Base-by-base conservation (phyloP, 768 basidiomycete species). In the Mycena capillaripes region DNA sequence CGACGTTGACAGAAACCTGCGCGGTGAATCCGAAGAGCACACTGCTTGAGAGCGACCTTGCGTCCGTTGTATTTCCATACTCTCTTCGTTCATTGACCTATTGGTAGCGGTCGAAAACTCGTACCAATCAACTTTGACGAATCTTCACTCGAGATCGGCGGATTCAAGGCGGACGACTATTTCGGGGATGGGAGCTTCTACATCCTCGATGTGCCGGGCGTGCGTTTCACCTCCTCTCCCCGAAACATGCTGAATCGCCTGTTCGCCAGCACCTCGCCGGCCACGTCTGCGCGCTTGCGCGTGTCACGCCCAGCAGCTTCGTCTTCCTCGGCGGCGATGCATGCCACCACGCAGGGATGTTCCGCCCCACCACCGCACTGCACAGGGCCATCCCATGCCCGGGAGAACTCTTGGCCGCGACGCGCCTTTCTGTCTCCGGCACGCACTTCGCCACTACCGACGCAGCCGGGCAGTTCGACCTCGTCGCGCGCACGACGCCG, bases 181-280 rank as follows among this genome's bases (percentile, higher is more conserved):
- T 78, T 78, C 55, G 76, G 75, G 4, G 78, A 78, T 40, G 78
- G 76, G 1, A 78, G 78, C 42, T 69, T 78, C 50, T 78, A 78
- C 52, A 32, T 78, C 11, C 66, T 78, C 23, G 69, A 76, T 30
- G 67, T 62, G 0, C 76, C 76, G 4, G 78, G 78, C 9, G 77
- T 78, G 40, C 21, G 60, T 50, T 40, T 17, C 36, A 19, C 21
- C 10, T 12, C 32, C 32, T 0, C 36, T 8, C n/a, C 23, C 19
- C 57, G 16, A 50, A 7, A 23, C 29, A 30, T 5, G 4, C 46
- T 23, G 19, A 32, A 56, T 6, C 34, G 12, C 19, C 6, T 17
- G 42, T 16, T 6, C 16, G 19, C 25, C 52, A 78, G 78, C 78
- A 77, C 58, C 52, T 46, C 27, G 27, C 59, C 4, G 77, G 77